Conservation (phyloP, 148 eudicot genomes). For the Silene latifolia region DNA sequence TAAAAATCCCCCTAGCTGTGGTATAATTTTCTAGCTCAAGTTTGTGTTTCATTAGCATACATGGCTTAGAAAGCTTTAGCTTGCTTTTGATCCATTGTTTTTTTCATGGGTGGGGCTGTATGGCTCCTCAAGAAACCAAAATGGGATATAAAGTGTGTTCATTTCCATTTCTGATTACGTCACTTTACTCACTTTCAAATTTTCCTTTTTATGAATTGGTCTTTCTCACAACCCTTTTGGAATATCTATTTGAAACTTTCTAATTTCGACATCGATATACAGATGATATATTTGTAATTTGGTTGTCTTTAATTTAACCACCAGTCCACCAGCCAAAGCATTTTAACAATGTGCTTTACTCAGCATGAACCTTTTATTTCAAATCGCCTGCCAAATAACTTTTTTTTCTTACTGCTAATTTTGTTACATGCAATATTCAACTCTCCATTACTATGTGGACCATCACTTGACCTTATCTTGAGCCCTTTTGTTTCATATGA, state of each 20-base stretch:
- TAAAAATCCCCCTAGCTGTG: not conserved
- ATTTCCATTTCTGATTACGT: not conserved
- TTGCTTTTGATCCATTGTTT: not conserved
- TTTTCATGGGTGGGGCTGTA: not conserved
- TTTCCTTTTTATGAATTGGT: not conserved
- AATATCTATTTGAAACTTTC: not conserved
- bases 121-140: not conserved
- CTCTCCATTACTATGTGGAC: not conserved
- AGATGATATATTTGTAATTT: too few relatives aligned
- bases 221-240: not conserved
- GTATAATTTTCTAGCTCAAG: not conserved
- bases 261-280: not conserved
- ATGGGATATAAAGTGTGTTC: not conserved
- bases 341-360: not conserved
- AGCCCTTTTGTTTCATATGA: not conserved
- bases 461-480: not conserved
- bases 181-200: not conserved
- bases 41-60: too few relatives aligned
- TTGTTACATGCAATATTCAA: not conserved
- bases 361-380: not conserved
- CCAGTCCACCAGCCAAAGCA: not conserved
- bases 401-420: not conserved
- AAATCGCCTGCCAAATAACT: not conserved
- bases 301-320: not conserved
- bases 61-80: too few relatives aligned